Conservation (phyloP, 805 yeast species). For the Yarrowia hollandica region DNA sequence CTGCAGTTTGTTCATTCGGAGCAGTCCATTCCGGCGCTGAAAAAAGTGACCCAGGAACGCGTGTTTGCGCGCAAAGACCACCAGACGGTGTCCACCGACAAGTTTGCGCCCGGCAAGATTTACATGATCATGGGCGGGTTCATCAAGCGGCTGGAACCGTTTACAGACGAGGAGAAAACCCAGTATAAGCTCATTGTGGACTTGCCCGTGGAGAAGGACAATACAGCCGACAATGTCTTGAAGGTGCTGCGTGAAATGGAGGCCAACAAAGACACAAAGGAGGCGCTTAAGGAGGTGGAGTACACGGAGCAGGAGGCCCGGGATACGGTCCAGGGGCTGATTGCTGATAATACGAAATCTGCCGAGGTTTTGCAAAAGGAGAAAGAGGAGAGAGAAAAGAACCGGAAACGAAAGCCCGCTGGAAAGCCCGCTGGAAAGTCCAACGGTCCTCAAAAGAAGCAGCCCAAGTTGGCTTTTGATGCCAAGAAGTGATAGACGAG, state of each 20-base stretch:
- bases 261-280: background rate
- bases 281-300: background rate
- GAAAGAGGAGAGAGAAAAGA: constrained; percentile 1
- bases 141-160: constrained; percentile 16
- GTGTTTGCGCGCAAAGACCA: constrained; percentile 3
- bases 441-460: background rate
- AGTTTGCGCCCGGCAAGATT: constrained; percentile 3
- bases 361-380: background rate
- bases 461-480: background rate
- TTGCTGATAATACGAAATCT: background rate
- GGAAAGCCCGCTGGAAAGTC: background rate
- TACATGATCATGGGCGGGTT: constrained; percentile 27
- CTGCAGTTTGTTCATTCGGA: background rate
- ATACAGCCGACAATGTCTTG: constrained; percentile 14
- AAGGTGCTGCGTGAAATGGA: background rate
- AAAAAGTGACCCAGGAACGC: constrained; percentile 10
- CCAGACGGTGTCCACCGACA: constrained; percentile 2
- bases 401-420: background rate
- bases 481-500: no score
- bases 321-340: background rate
- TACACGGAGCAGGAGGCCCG: background rate
- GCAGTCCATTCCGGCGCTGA: constrained; percentile 23
- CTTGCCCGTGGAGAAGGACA: background rate
- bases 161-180: background rate
- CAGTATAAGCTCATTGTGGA: background rate